Evolutionary conservation across 1,284 basidiomycete genomes (phyloP), one percentile per base, ranked within the genome.

Genomic region (Trichosporon coremiiforme): DNA sequence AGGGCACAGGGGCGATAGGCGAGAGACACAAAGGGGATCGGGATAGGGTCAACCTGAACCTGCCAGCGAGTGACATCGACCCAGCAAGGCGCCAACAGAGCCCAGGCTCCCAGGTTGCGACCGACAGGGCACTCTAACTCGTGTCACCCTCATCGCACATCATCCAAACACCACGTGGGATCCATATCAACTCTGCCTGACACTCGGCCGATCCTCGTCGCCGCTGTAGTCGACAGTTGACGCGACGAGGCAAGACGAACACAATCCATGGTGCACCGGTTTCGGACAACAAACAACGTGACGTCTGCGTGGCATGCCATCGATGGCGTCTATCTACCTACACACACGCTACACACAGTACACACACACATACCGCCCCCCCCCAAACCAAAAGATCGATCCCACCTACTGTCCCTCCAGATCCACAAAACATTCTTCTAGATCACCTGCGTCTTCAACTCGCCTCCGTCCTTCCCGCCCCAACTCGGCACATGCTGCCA

Each of bases 401-500:
- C n/a, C 45, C 17, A 17, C n/a, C 15, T n/a, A n/a, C n/a, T n/a
- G 45, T 47, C 45, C 17, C 15, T n/a, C 45, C n/a, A 53, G 47
- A 53, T 53, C 47, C 20, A 15, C 47, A 38, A 38, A 12, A 38
- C n/a, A 4, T 22, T 20, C 47, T 53, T 53, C 55, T 60, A 60
- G 29, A 33, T 33, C 57, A 35, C 57, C 57, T 60, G 57, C 31
- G 57, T 60, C 57, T 60, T 60, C 31, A 60, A 60, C 57, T 60
- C 57, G 57, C 57, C 57, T 6, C 31, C 57, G 15, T 35, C 8
- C 4, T 55, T 55, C 6, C 36, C 29, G 57, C 31, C 57, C 29
- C 29, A 33, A n/a, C 20, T n/a, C 31, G 57, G 57, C 29, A 60
- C 57, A 31, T 33, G 25, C 57, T 60, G 57, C 57, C 29, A 33